phyloP scores from a whole-genome alignment of 1,284 basidiomycete genomes.

The Ustilago lituana region DNA sequence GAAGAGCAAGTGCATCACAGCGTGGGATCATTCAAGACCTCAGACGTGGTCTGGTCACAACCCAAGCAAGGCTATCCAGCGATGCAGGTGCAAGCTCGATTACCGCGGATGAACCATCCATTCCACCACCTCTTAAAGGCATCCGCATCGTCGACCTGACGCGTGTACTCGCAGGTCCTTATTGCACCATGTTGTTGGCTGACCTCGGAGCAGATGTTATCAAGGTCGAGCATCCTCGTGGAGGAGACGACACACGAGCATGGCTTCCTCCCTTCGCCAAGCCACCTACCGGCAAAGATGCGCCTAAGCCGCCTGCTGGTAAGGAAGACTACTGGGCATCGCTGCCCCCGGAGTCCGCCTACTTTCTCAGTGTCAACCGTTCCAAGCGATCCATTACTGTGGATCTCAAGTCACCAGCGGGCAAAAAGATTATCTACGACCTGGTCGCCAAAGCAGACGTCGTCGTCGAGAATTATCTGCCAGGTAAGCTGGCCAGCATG shows the following conservation, averaged over 20 bases:
- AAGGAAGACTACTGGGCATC: conserved; percentile 71
- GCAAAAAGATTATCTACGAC: conserved; percentile 79
- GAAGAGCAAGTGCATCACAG: not conserved
- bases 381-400: conserved; percentile 86
- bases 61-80: conserved; percentile 3
- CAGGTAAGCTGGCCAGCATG: conserved; percentile 80
- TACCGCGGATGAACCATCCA: conserved; percentile 38
- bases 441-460: conserved; percentile 83
- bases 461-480: conserved; percentile 70
- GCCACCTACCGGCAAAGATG: conserved; percentile 38
- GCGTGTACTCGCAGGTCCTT: conserved; percentile 87
- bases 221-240: conserved; percentile 71
- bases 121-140: conserved; percentile 77
- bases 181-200: conserved; percentile 79
- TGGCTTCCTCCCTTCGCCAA: conserved; percentile 62
- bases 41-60: conserved; percentile 4
- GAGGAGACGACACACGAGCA: conserved; percentile 86
- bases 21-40: not conserved
- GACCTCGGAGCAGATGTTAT: conserved; percentile 89
- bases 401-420: conserved; percentile 83
- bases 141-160: conserved; percentile 86
- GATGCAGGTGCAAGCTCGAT: not conserved
- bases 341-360: conserved; percentile 88
- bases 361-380: conserved; percentile 88
- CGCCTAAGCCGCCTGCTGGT: conserved; percentile 63